These are phyloP conservation scores for Gossypium davidsonii DNA, from an alignment of 441 rosid genomes.

Conservation along the genomic window DNA sequence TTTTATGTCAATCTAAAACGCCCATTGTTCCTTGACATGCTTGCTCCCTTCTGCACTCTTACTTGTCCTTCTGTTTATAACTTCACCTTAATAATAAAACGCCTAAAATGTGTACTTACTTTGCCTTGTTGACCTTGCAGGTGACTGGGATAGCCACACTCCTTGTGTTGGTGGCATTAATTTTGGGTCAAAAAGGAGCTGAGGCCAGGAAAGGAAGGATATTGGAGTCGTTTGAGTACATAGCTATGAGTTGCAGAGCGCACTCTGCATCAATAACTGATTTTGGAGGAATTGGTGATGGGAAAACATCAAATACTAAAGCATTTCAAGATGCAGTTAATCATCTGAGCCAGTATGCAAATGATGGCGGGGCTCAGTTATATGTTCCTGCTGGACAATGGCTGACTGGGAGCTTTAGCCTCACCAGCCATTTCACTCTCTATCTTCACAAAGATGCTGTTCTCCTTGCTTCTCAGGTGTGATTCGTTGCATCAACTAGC, in stretches of 20 bases:
- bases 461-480: slow-evolving; percentile 55
- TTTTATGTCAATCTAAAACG: neutral
- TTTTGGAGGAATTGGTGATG: slow-evolving; percentile 64
- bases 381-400: slow-evolving; percentile 59
- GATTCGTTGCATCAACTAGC: neutral
- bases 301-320: slow-evolving; percentile 49
- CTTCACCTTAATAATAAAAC: neutral
- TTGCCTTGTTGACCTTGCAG: slow-evolving; percentile 19
- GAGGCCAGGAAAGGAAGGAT: slow-evolving; percentile 33
- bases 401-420: slow-evolving; percentile 63
- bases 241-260: slow-evolving; percentile 52
- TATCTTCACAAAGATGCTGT: slow-evolving; percentile 59
- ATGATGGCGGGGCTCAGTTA: slow-evolving; percentile 47
- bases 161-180: slow-evolving; percentile 17
- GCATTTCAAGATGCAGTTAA: slow-evolving; percentile 50
- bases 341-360: slow-evolving; percentile 40
- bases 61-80: neutral
- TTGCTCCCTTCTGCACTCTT: neutral
- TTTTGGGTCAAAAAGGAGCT: slow-evolving; percentile 22
- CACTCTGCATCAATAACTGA: slow-evolving; percentile 59
- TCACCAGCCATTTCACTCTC: slow-evolving; percentile 61
- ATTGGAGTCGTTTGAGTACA: slow-evolving; percentile 46
- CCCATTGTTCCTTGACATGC: neutral
- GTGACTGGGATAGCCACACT: slow-evolving; percentile 17
- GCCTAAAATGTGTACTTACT: neutral